These are phyloP conservation scores for Rhododendron ferrugineum DNA, from an alignment of 148 eudicot genomes.

Conservation along the genomic window DNA sequence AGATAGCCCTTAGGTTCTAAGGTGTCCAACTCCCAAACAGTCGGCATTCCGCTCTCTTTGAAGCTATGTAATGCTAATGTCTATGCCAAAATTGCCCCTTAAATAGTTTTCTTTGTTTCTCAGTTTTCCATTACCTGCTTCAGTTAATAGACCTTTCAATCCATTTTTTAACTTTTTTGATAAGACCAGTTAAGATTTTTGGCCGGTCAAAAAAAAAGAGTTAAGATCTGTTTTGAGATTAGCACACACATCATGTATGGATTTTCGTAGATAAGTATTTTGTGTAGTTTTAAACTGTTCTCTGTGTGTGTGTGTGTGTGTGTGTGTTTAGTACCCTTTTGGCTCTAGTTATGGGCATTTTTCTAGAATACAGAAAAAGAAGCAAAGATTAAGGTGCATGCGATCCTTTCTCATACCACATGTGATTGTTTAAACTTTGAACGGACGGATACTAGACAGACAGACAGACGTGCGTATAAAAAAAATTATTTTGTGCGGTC, in stretches of 20 bases:
- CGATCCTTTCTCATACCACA: not conserved
- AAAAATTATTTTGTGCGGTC: not conserved
- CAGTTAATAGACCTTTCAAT: not conserved
- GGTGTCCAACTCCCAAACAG: not conserved
- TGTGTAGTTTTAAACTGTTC: not conserved
- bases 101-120: not conserved
- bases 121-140: not conserved
- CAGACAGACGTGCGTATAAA: not conserved
- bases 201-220: no score
- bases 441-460: not conserved
- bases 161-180: not conserved
- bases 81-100: not conserved
- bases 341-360: not conserved
- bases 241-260: not conserved
- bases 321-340: not conserved
- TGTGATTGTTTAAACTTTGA: not conserved
- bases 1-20: no score
- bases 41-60: not conserved
- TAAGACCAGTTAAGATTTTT: no score
- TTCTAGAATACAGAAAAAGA: not conserved
- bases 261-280: not conserved
- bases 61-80: not conserved
- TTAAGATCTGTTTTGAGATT: no score
- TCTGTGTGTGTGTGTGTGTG: not conserved
- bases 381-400: not conserved